Percentiles rank a stretch among this genome's conserved stretches.
These are phyloP conservation scores for Microcyclospora pomicola DNA, from an alignment of 2,329 filamentous ascomycete species.

Conservation along the genomic window DNA sequence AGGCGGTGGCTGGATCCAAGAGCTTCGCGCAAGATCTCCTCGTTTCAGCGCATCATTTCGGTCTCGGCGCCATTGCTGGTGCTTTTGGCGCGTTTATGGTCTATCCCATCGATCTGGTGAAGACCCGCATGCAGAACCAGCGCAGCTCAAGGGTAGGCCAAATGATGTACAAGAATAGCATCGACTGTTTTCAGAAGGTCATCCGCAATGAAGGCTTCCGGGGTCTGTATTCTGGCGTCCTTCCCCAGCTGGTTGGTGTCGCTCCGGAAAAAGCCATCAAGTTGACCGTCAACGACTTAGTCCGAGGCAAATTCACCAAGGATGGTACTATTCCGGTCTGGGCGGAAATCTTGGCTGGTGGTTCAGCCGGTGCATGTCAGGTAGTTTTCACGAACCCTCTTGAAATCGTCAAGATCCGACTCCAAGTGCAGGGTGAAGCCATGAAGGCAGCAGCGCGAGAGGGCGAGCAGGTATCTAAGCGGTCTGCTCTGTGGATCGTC, in stretches of 20 bases:
- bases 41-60: constrained; percentile 81
- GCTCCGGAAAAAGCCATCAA: constrained; percentile 99
- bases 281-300: constrained; percentile 91
- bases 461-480: constrained; percentile 66
- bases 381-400: constrained; percentile 96
- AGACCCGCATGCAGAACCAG: constrained; percentile 98
- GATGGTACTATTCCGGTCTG: constrained; percentile 56
- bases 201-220: constrained; percentile 79
- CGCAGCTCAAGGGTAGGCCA: constrained; percentile 69
- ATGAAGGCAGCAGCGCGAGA: constrained; percentile 60
- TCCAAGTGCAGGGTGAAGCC: constrained; percentile 93
- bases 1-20: constrained; percentile 42
- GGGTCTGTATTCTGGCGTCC: constrained; percentile 84
- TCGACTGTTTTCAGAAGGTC: constrained; percentile 91
- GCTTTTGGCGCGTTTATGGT: constrained; percentile 99
- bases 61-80: constrained; percentile 74
- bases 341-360: constrained; percentile 76
- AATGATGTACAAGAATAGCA: constrained; percentile 87
- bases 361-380: constrained; percentile 81
- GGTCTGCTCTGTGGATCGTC: constrained; percentile 96
- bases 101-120: constrained; percentile 96
- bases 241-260: constrained; percentile 91
- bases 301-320: constrained; percentile 60
- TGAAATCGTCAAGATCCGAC: constrained; percentile 97
- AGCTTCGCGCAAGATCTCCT: constrained; percentile 49